Conservation (phyloP, 116 monocot species). For the Iris pallida region DNA sequence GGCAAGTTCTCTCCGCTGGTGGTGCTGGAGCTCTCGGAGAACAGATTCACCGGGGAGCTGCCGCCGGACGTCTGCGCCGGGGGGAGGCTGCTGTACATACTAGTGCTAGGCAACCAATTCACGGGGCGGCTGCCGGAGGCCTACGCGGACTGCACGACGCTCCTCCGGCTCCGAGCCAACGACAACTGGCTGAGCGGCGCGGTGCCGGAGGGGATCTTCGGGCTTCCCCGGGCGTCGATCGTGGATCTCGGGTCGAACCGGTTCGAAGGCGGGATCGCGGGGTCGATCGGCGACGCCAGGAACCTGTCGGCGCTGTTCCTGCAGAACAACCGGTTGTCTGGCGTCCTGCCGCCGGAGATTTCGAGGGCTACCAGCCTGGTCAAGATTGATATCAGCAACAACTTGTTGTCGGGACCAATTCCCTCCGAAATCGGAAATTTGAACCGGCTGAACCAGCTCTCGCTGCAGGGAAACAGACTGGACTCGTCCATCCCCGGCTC, state of each 20-base stretch:
- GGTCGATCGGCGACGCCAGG: slow-evolving; percentile 51
- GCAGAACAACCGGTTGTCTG: slow-evolving; percentile 61
- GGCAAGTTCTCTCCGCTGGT: slow-evolving; percentile 55
- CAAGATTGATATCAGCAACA: slow-evolving; percentile 87
- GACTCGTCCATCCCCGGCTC: slow-evolving; percentile 62
- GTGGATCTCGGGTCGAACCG: slow-evolving; percentile 70
- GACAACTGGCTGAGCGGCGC: slow-evolving; percentile 60
- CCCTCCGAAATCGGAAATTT: slow-evolving; percentile 59
- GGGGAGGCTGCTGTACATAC: slow-evolving; percentile 62
- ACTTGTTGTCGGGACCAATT: slow-evolving; percentile 67
- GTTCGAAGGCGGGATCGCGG: slow-evolving; percentile 54
- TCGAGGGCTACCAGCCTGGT: slow-evolving; percentile 45
- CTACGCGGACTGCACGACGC: slow-evolving; percentile 43
- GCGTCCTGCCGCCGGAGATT: slow-evolving; percentile 56
- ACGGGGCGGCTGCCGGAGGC: slow-evolving; percentile 52
- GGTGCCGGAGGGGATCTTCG: slow-evolving; percentile 52
- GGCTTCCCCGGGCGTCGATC: slow-evolving; percentile 65
- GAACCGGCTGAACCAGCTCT: slow-evolving; percentile 57
- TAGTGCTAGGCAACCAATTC: slow-evolving; percentile 69
- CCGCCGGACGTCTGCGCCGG: slow-evolving; percentile 52
- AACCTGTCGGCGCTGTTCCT: slow-evolving; percentile 75
- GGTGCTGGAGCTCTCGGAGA: slow-evolving; percentile 84
- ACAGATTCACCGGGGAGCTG: slow-evolving; percentile 58
- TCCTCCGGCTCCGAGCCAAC: slow-evolving; percentile 77
- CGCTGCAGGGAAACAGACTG: slow-evolving; percentile 68